These are phyloP conservation scores for Acanthamoeba culbertsoni DNA, from an alignment of 208 protist species.

Conservation along the genomic window DNA sequence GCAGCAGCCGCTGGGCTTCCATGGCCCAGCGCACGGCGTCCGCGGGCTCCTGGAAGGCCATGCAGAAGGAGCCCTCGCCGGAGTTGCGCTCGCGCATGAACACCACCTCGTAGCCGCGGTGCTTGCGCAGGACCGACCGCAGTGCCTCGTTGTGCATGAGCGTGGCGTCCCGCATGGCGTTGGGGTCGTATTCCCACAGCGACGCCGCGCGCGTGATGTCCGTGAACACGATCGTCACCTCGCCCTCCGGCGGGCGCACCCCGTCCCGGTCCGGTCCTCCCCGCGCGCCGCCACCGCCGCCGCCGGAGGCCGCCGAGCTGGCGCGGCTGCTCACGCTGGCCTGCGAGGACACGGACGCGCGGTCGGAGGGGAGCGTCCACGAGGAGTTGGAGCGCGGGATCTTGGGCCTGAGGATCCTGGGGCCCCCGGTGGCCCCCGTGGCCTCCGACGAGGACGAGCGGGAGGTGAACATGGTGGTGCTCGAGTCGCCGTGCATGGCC, in stretches of 20 bases:
- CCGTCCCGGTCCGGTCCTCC: background rate
- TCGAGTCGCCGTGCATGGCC: background rate
- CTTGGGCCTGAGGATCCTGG: background rate
- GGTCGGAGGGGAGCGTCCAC: background rate
- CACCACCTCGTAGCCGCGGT: conserved; percentile 45
- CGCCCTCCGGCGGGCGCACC: background rate
- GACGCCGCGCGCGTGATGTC: background rate
- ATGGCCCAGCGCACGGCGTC: conserved; percentile 14
- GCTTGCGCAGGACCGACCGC: conserved; percentile 4
- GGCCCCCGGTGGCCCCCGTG: background rate
- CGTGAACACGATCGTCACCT: conserved; percentile 16
- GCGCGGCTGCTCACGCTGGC: background rate
- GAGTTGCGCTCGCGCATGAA: conserved; percentile 1
- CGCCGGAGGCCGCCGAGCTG: background rate
- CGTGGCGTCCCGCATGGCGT: conserved; percentile 44
- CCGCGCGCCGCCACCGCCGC: background rate
- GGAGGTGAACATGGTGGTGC: background rate
- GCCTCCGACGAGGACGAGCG: background rate
- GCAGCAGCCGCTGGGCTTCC: conserved; percentile 18
- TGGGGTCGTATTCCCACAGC: conserved; percentile 28
- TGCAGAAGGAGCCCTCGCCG: conserved; percentile 56
- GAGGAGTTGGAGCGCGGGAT: conserved; percentile 2
- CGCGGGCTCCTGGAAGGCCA: conserved; percentile 53
- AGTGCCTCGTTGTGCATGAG: conserved; percentile 6
- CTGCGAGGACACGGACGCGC: background rate